Evolutionary conservation across 1,284 basidiomycete species (phyloP).

Genomic region (Exobasidium cylindrosporum): DNA sequence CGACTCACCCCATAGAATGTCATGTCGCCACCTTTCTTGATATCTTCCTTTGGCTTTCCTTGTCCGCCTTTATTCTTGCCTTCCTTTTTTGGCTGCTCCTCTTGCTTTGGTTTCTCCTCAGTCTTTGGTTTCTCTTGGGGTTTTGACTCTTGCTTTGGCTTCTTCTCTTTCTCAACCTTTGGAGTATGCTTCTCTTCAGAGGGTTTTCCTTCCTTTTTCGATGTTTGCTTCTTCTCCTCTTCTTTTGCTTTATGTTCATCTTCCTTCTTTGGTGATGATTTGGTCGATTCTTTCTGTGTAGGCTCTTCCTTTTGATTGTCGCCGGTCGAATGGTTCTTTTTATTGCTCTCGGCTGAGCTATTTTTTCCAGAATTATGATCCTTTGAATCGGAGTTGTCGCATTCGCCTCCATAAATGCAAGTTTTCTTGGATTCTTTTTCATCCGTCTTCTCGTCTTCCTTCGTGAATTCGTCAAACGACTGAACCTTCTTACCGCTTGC

Average conservation of each 20-base stretch:
- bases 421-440: too few relatives aligned
- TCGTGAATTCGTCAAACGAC: neutral
- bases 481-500: neutral
- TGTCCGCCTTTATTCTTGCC: conserved; percentile 3
- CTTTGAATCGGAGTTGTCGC: too few relatives aligned
- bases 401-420: too few relatives aligned
- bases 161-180: neutral
- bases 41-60: neutral
- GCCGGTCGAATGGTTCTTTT: too few relatives aligned
- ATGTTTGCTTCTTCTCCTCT: neutral
- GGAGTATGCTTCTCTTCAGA: neutral
- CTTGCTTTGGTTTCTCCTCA: neutral
- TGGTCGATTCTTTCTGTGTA: neutral
- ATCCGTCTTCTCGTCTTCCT: neutral
- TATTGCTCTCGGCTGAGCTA: too few relatives aligned
- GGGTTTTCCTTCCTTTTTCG: too few relatives aligned
- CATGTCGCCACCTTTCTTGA: conserved; percentile 1
- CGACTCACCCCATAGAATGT: neutral
- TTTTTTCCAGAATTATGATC: too few relatives aligned
- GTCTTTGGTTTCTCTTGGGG: conserved; percentile 20
- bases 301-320: neutral
- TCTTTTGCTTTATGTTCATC: neutral
- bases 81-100: conserved; percentile 1
- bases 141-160: conserved; percentile 19
- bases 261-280: neutral